Evolutionary conservation across 805 yeast genomes (phyloP), one percentile per base, ranked within the genome.

Genomic region (Candida namnaoensis): DNA sequence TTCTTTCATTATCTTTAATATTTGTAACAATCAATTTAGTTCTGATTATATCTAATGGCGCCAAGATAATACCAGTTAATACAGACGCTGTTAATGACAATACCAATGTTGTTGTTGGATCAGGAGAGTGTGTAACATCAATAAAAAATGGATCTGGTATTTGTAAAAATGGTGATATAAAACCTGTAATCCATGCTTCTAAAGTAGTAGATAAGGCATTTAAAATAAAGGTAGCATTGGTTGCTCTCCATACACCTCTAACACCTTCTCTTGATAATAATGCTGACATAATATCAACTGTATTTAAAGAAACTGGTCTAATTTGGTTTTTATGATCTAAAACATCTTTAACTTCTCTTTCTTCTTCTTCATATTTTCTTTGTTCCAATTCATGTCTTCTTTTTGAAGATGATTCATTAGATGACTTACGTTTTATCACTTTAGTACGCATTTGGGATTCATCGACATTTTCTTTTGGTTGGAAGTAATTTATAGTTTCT

Each of bases 141-240:
- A 88, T 80, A 57, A 88, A 82, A 46, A 80, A 78, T 3, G 96
- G 96, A 57, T 90, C 97, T 0, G 96, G 95, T 28, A 88, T 76
- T 15, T 84, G 82, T 40, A 85, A 60, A 37, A 86, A 64, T 2
- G 96, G 93, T 5, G 96, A 80, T 7, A 88, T 57, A 47, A 90
- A 76, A 4, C 96, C 96, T 0, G 95, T 83, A 38, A 88, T 69
- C 97, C 98, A 90, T 1, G 96, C 87, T 54, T 86, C 91, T 37
- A 88, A 64, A 0, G 95, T 83, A 38, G 79, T 76, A 2, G 82
- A 76, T 15, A 88, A 66, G 0, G 95, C 83, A 41, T 75, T 82
- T 56, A 83, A 73, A 15, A 93, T 69, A 53, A 88, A 91, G 0
- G 95, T 72, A 3, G 95, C 82, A 56, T 85, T 82, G 35, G 80